These are phyloP conservation scores for Aspergillus bertholletiae DNA, from an alignment of 495 filamentous ascomycete species.

Conservation along the genomic window DNA sequence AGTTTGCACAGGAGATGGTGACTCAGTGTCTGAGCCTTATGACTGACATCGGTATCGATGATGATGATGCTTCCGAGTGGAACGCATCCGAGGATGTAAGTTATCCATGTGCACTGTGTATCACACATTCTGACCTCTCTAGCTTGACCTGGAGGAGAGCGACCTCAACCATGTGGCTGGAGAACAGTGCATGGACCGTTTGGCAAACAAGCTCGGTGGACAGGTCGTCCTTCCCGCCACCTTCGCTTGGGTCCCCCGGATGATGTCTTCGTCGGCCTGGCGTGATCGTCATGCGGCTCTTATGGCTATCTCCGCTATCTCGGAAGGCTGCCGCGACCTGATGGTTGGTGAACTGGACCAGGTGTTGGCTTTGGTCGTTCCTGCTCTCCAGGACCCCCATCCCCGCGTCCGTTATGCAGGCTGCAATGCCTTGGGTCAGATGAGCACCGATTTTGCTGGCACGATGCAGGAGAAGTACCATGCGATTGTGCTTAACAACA, in stretches of 20 bases:
- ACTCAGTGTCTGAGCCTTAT: slow-evolving; percentile 97
- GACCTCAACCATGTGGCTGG: slow-evolving; percentile 97
- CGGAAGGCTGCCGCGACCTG: slow-evolving; percentile 91
- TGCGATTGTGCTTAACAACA: slow-evolving; percentile 75
- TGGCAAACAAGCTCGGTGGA: slow-evolving; percentile 96
- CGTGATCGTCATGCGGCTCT: slow-evolving; percentile 94
- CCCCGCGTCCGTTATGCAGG: slow-evolving; percentile 96
- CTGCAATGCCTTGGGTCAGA: slow-evolving; percentile 98
- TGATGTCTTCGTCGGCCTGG: slow-evolving; percentile 96
- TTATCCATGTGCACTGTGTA: slow-evolving; percentile 5
- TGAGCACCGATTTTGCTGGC: slow-evolving; percentile 99
- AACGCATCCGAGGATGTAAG: slow-evolving; percentile 85
- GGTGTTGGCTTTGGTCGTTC: slow-evolving; percentile 89
- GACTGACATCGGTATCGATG: slow-evolving; percentile 96
- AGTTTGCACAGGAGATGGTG: slow-evolving; percentile 93
- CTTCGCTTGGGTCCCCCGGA: slow-evolving; percentile 92
- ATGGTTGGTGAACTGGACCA: slow-evolving; percentile 95
- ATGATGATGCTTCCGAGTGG: slow-evolving; percentile 95
- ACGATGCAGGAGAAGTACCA: slow-evolving; percentile 98
- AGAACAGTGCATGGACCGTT: slow-evolving; percentile 97
- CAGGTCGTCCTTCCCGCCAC: slow-evolving; percentile 83
- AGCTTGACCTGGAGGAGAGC: slow-evolving; percentile 92
- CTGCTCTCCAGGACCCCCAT: slow-evolving; percentile 86
- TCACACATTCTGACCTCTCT: slow-evolving; percentile 14
- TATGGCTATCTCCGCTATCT: slow-evolving; percentile 99